Conservation (phyloP, 2,329 filamentous ascomycete genomes). For the Coniella vitis region DNA sequence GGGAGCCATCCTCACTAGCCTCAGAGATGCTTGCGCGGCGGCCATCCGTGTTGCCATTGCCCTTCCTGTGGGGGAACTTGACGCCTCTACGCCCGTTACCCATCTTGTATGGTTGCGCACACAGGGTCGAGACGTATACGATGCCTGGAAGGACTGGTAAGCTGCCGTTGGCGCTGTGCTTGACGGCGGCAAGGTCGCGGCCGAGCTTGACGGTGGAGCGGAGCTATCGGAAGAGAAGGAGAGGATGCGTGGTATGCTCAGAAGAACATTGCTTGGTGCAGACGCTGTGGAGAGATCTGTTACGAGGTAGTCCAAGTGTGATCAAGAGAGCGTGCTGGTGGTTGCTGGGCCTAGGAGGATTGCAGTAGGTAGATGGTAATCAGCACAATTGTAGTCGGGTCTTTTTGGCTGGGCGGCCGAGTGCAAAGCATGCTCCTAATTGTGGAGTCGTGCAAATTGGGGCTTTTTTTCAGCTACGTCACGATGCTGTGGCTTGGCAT, state of each 20-base stretch:
- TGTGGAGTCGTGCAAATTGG: conserved; percentile 5
- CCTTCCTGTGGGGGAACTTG: conserved; percentile 46
- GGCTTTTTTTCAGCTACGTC: conserved; percentile 3
- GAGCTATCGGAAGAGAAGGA: conserved; percentile 1
- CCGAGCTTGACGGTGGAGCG: not conserved
- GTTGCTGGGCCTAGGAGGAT: not conserved
- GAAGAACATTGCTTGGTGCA: conserved; percentile 1
- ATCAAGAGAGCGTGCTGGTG: not conserved
- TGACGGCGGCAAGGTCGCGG: not conserved
- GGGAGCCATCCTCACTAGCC: conserved; percentile 51
- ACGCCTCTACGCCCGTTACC: conserved; percentile 42
- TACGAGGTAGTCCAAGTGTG: not conserved
- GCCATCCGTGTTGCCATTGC: conserved; percentile 43
- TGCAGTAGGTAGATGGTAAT: not conserved
- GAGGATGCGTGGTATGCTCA: conserved; percentile 1
- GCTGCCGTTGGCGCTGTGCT: not conserved
- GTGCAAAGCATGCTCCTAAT: conserved; percentile 1
- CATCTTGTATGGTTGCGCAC: conserved; percentile 19
- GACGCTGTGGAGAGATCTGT: not conserved
- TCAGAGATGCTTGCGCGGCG: conserved; percentile 67
- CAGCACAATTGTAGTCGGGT: not conserved
- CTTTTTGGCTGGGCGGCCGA: not conserved
- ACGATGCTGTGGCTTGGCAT: not conserved
- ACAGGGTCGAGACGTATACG: not conserved
- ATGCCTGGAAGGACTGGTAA: not conserved